These are phyloP conservation scores for Kickxella alabastrina DNA, from an alignment of 192 early-diverging fungal species.

Conservation along the genomic window DNA sequence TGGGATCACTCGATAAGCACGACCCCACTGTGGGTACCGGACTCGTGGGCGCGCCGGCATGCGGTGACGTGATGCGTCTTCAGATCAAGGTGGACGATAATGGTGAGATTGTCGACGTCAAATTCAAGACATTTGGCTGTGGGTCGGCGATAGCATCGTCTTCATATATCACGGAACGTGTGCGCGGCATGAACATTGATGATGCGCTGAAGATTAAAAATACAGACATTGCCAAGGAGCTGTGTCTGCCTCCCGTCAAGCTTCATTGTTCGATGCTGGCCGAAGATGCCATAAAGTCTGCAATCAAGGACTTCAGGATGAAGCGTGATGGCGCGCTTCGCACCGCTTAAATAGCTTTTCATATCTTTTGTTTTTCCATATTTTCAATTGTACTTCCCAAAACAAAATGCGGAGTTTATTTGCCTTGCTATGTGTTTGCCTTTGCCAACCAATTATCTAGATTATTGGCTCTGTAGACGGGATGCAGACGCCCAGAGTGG, in stretches of 20 bases:
- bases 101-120: slow-evolving; percentile 91
- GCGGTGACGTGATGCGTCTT: slow-evolving; percentile 90
- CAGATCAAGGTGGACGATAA: slow-evolving; percentile 96
- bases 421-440: too few species aligned
- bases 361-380: too few species aligned
- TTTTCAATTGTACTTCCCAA: too few species aligned
- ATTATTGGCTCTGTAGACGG: too few species aligned
- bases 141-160: slow-evolving; percentile 95
- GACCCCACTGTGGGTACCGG: slow-evolving; percentile 93
- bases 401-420: too few species aligned
- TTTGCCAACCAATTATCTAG: too few species aligned
- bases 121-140: slow-evolving; percentile 99
- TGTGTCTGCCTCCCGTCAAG: slow-evolving; percentile 94
- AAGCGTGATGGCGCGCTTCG: slow-evolving; percentile 64
- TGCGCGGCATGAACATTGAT: slow-evolving; percentile 88
- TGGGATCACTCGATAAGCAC: slow-evolving; percentile 85
- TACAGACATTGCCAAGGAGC: slow-evolving; percentile 94
- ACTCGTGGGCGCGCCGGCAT: slow-evolving; percentile 85
- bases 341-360: background rate
- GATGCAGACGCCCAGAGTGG: too few species aligned
- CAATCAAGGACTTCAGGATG: slow-evolving; percentile 92
- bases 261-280: slow-evolving; percentile 99
- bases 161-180: slow-evolving; percentile 89
- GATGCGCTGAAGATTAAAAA: slow-evolving; percentile 92
- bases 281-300: slow-evolving; percentile 98